These are phyloP conservation scores for Asparagopsis taxiformis DNA, from an alignment of 31 red algal species.

Conservation along the genomic window DNA sequence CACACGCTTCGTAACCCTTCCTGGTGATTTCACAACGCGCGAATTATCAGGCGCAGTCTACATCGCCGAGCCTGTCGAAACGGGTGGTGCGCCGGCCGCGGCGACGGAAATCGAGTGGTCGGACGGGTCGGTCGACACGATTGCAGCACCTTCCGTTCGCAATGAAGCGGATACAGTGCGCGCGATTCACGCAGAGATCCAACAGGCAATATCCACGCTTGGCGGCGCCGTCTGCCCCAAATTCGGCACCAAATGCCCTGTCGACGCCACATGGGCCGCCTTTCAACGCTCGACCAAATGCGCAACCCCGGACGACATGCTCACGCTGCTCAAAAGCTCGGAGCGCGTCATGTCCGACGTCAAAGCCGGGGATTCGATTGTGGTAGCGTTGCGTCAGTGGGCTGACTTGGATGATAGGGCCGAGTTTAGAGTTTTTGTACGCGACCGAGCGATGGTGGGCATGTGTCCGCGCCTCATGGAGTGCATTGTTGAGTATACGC, in stretches of 20 bases:
- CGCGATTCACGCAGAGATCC: background rate
- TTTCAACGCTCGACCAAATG: conserved; percentile 54
- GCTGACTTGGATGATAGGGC: conserved; percentile 28
- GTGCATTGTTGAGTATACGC: conserved; percentile 9
- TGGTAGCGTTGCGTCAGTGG: conserved; percentile 42
- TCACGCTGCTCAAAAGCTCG: conserved; percentile 32
- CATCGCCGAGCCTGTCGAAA: background rate
- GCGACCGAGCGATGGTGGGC: conserved; percentile 19
- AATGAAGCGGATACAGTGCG: background rate
- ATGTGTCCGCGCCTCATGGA: conserved; percentile 20
- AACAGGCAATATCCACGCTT: conserved; percentile 10
- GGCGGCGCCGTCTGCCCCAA: conserved; percentile 50
- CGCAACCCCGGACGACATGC: conserved; percentile 35
- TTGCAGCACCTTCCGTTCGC: conserved; percentile 2
- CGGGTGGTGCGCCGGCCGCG: conserved; percentile 8
- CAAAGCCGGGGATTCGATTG: background rate
- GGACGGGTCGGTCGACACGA: conserved; percentile 9
- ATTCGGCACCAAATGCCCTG: conserved; percentile 18
- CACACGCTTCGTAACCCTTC: conserved; percentile 30
- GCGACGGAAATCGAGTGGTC: conserved; percentile 17
- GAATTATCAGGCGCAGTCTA: conserved; percentile 16
- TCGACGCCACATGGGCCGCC: conserved; percentile 39
- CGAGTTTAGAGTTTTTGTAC: conserved; percentile 55
- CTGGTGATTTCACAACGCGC: background rate
- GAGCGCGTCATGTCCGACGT: conserved; percentile 41